Evolutionary conservation across 176 grass and related monocot species (phyloP).

Genomic region (Dendrocalamus sinicus): DNA sequence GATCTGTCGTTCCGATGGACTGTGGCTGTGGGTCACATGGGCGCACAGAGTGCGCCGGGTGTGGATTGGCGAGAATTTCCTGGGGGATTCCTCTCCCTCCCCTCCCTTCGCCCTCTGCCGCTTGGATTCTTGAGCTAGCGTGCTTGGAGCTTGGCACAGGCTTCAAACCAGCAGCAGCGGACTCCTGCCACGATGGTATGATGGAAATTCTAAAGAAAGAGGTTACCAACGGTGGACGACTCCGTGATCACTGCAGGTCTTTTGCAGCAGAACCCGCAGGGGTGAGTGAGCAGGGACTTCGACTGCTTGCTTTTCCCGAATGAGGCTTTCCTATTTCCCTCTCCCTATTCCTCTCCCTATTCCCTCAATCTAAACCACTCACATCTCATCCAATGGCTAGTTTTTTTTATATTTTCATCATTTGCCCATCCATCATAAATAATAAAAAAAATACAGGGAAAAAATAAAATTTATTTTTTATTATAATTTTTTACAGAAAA

Average conservation of each 20-base stretch:
- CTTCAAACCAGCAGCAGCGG: background rate
- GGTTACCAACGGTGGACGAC: background rate
- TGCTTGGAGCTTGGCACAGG: conserved; percentile 34
- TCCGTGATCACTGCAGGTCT: background rate
- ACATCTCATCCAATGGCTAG: too few relatives aligned
- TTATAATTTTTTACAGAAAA: too few relatives aligned
- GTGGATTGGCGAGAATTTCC: conserved; percentile 49
- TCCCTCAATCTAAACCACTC: too few relatives aligned
- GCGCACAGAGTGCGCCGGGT: background rate
- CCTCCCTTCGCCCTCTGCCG: background rate
- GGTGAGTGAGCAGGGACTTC: background rate
- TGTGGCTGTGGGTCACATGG: background rate
- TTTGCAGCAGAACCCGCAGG: background rate
- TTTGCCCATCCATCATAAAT: too few relatives aligned
- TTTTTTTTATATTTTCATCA: too few relatives aligned
- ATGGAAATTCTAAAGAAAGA: background rate
- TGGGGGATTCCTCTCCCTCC: background rate
- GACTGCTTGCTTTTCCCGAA: background rate
- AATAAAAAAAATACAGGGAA: too few relatives aligned
- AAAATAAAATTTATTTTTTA: too few relatives aligned
- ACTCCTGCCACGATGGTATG: background rate
- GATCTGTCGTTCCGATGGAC: too few relatives aligned
- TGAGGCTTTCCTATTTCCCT: too few relatives aligned
- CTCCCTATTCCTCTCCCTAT: too few relatives aligned
- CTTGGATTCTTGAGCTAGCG: conserved; percentile 33